phyloP scores from a whole-genome alignment of 306 rosid genomes.

The Vicia faba region DNA sequence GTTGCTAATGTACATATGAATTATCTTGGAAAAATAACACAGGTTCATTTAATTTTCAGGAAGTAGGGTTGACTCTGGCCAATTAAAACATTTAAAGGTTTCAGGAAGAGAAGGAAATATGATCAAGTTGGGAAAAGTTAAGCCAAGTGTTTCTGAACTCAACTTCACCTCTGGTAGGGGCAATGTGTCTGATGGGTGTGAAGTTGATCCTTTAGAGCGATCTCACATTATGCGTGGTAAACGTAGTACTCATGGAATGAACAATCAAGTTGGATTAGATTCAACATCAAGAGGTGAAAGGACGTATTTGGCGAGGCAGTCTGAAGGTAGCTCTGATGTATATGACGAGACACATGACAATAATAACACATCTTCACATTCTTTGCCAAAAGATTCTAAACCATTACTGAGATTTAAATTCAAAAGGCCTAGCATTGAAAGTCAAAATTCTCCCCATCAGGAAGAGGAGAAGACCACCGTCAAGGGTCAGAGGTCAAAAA shows the following conservation, averaged over 20 bases:
- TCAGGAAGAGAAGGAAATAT: conserved; percentile 69
- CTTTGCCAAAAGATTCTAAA: conserved; percentile 76
- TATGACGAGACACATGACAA: conserved; percentile 51
- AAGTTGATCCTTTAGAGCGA: conserved; percentile 43
- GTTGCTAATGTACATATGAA: conserved; percentile 16
- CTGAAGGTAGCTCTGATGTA: conserved; percentile 57
- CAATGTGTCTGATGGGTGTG: conserved; percentile 55
- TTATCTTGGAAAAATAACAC: conserved; percentile 13
- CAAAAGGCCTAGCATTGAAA: conserved; percentile 70
- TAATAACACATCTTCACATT: conserved; percentile 51
- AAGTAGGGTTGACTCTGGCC: conserved; percentile 55
- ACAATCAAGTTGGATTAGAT: conserved; percentile 40
- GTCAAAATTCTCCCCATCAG: conserved; percentile 59
- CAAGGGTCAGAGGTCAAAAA: conserved; percentile 95
- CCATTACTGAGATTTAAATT: conserved; percentile 80
- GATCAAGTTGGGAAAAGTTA: conserved; percentile 75
- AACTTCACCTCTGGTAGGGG: conserved; percentile 49
- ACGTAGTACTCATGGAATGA: conserved; percentile 49
- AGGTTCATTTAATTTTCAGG: conserved; percentile 48
- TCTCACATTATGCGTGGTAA: conserved; percentile 45
- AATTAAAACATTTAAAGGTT: conserved; percentile 57
- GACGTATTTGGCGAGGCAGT: conserved; percentile 53
- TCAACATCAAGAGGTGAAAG: conserved; percentile 53
- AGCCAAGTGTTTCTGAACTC: conserved; percentile 54
- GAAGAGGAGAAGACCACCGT: conserved; percentile 79